Percentiles rank a stretch among this genome's conserved stretches.
Conservation (phyloP, 1,139 yeast genomes). For the Geotrichum fermentans region DNA sequence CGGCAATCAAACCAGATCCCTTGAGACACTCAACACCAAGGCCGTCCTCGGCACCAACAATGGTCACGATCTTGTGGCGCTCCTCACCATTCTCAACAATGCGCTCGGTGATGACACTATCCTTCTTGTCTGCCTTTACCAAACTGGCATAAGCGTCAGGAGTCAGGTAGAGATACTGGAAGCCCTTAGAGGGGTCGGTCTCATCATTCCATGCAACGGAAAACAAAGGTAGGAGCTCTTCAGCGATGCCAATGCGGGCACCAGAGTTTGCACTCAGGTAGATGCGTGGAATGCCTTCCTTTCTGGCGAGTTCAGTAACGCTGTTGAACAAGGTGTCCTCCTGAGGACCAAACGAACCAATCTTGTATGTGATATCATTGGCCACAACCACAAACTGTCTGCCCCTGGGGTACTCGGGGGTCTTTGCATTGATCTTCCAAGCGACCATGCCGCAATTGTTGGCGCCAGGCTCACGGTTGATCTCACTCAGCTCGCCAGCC, state of each 20-base stretch:
- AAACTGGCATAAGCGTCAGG: constrained; percentile 60
- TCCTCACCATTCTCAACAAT: constrained; percentile 80
- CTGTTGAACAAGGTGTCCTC: constrained; percentile 89
- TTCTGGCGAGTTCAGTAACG: constrained; percentile 88
- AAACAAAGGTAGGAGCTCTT: constrained; percentile 83
- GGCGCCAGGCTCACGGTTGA: constrained; percentile 93
- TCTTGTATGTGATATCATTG: constrained; percentile 93
- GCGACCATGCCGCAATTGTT: constrained; percentile 97
- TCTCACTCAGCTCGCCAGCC: constrained; percentile 73
- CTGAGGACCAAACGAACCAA: constrained; percentile 97
- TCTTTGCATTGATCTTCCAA: constrained; percentile 81
- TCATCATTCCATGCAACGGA: constrained; percentile 91
- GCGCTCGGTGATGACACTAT: constrained; percentile 67
- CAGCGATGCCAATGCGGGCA: constrained; percentile 98
- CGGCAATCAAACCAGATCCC: constrained; percentile 98
- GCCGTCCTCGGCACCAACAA: constrained; percentile 93
- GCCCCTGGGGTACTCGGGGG: constrained; percentile 96
- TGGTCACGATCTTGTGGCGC: constrained; percentile 72
- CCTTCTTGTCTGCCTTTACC: constrained; percentile 47
- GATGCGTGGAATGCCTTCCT: constrained; percentile 88
- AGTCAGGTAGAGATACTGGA: constrained; percentile 77
- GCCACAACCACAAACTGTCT: constrained; percentile 91
- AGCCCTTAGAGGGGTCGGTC: constrained; percentile 74
- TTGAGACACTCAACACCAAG: constrained; percentile 97
- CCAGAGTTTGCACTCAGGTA: constrained; percentile 97